Conservation (phyloP, 2,329 filamentous ascomycete species). For the Ascochyta lentis region DNA sequence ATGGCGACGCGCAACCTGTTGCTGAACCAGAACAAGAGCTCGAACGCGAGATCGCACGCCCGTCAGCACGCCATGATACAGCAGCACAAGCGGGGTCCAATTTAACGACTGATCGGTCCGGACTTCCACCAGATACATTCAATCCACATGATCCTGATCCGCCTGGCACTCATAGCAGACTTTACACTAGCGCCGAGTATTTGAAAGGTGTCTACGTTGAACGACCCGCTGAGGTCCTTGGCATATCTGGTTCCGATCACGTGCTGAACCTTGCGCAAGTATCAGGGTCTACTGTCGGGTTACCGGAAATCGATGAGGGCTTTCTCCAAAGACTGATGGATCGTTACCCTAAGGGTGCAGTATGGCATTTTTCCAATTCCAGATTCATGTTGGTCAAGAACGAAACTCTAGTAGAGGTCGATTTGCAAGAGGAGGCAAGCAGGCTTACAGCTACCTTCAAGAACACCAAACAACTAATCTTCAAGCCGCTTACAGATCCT, state of each 20-base stretch:
- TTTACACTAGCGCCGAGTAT: constrained; percentile 17
- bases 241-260: neutral
- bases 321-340: constrained; percentile 24
- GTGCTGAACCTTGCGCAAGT: neutral
- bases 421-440: constrained; percentile 14
- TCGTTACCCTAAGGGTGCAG: constrained; percentile 17
- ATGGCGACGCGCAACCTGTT: constrained; percentile 19
- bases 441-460: constrained; percentile 15
- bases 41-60: constrained; percentile 3
- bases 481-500: constrained; percentile 26
- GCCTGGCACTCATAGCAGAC: neutral
- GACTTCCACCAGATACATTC: neutral
- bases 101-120: neutral
- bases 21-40: constrained; percentile 22
- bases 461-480: constrained; percentile 19
- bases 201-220: constrained; percentile 1
- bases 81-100: neutral
- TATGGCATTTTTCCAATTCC: constrained; percentile 19
- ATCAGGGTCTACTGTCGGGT: constrained; percentile 5
- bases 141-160: neutral
- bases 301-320: constrained; percentile 19
- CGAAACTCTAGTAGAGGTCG: constrained; percentile 10
- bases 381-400: constrained; percentile 8
- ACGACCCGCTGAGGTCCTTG: constrained; percentile 14
- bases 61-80: neutral